Evolutionary conservation across 768 basidiomycete genomes (phyloP).

Genomic region (Hericium alpestre): DNA sequence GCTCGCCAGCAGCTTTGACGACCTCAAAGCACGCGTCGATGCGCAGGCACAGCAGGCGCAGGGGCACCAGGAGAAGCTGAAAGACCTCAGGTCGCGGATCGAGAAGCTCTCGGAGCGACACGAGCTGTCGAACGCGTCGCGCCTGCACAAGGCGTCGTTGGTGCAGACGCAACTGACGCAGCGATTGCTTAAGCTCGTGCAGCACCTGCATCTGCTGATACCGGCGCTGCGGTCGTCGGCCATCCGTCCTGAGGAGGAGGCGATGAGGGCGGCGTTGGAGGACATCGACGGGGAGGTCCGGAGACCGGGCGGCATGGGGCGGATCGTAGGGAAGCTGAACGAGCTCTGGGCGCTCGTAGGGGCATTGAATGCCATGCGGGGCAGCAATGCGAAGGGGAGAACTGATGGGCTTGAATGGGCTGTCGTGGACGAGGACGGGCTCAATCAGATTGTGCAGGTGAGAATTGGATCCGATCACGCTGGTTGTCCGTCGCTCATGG

Average conservation of each 20-base stretch:
- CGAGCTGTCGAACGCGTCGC: conserved; percentile 54
- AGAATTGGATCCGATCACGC: conserved; percentile 11
- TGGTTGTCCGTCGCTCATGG: conserved; percentile 1
- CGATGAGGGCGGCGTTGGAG: conserved; percentile 58
- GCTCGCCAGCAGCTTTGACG: conserved; percentile 72
- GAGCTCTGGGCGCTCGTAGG: conserved; percentile 83
- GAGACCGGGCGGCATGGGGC: conserved; percentile 36
- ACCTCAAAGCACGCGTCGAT: conserved; percentile 67
- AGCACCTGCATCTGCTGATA: conserved; percentile 71
- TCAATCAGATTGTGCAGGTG: conserved; percentile 68
- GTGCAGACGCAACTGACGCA: conserved; percentile 63
- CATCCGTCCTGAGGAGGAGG: conserved; percentile 74
- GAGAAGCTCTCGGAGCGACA: conserved; percentile 51
- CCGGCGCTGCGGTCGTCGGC: conserved; percentile 66
- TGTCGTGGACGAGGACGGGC: conserved; percentile 79
- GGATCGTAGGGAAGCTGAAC: conserved; percentile 63
- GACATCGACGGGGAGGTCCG: conserved; percentile 66
- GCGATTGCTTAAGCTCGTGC: conserved; percentile 56
- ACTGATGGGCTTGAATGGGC: conserved; percentile 55
- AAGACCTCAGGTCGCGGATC: conserved; percentile 61
- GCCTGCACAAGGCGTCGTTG: conserved; percentile 50
- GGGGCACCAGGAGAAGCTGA: conserved; percentile 57
- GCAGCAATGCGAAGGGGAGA: conserved; percentile 34
- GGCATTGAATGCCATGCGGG: conserved; percentile 49
- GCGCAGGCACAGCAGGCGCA: conserved; percentile 60